Evolutionary conservation across 352 stramenopile species (phyloP).

Genomic region (Phytophthora aleatoria): DNA sequence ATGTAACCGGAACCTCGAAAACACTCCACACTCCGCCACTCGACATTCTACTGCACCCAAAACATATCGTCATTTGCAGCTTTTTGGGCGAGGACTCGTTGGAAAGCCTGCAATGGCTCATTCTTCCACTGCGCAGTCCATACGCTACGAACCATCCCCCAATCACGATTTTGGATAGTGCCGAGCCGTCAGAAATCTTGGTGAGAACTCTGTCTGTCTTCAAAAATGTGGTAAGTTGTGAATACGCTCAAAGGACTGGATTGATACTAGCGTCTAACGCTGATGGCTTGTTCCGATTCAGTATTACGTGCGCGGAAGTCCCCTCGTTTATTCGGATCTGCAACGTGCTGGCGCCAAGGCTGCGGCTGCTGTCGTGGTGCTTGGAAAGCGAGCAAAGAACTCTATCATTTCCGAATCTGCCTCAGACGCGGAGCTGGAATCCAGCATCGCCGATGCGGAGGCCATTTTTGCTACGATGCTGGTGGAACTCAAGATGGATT

Average conservation of each 20-base stretch:
- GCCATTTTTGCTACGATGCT: conserved; percentile 89
- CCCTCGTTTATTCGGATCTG: conserved; percentile 76
- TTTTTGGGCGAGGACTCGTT: conserved; percentile 83
- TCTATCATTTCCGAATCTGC: conserved; percentile 30
- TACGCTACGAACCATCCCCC: conserved; percentile 60
- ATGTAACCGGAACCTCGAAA: conserved; percentile 11
- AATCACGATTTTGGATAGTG: conserved; percentile 81
- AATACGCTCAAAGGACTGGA: neutral
- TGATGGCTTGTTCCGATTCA: conserved; percentile 20
- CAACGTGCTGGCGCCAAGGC: conserved; percentile 83
- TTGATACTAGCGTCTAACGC: neutral
- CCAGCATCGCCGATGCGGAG: conserved; percentile 78
- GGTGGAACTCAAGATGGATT: conserved; percentile 89
- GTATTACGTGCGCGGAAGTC: conserved; percentile 85
- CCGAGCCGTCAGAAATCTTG: conserved; percentile 59
- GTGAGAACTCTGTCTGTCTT: conserved; percentile 55
- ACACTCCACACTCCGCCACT: conserved; percentile 59
- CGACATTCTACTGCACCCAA: conserved; percentile 59
- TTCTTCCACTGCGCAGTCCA: conserved; percentile 63
- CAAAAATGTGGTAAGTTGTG: conserved; percentile 66
- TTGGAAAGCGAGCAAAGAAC: conserved; percentile 70
- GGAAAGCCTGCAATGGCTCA: conserved; percentile 77
- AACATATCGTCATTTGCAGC: conserved; percentile 84
- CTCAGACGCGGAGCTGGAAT: conserved; percentile 58
- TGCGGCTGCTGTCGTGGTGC: conserved; percentile 76